Percentiles rank a stretch among this genome's conserved stretches.
Conservation (phyloP, 139 green algal species). For the Picochlorum sp. region DNA sequence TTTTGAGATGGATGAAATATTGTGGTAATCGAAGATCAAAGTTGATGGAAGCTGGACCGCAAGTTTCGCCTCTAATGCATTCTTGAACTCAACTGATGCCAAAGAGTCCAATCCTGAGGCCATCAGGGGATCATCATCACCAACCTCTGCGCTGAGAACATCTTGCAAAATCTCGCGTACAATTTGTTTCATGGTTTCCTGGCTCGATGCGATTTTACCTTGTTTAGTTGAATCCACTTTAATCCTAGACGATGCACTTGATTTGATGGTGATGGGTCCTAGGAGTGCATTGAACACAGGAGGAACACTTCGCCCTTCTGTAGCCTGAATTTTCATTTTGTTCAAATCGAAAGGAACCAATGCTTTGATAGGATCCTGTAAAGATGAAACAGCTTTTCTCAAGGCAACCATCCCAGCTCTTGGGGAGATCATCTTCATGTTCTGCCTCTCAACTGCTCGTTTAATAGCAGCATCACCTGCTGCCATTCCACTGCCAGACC, state of each 20-base stretch:
- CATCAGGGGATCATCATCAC: slow-evolving; percentile 33
- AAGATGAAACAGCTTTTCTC: background rate
- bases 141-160: background rate
- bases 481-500: slow-evolving; percentile 41
- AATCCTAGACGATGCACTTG: background rate
- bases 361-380: slow-evolving; percentile 5
- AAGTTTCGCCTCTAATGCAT: too few species aligned
- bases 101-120: slow-evolving; percentile 56
- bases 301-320: background rate
- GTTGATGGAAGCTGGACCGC: too few species aligned
- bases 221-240: background rate
- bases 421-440: slow-evolving; percentile 46
- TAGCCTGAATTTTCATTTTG: background rate
- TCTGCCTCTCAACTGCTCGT: slow-evolving; percentile 46
- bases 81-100: slow-evolving; percentile 23
- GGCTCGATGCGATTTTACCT: background rate
- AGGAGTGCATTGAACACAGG: background rate
- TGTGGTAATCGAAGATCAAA: too few species aligned
- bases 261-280: background rate
- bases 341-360: slow-evolving; percentile 18
- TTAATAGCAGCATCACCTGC: slow-evolving; percentile 30
- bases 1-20: too few species aligned
- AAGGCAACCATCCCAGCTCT: slow-evolving; percentile 9
- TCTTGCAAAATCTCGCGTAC: slow-evolving; percentile 21
- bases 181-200: slow-evolving; percentile 3